Percentiles rank a stretch among this genome's conserved stretches.
These are phyloP conservation scores for Phyllosticta citrichinensis DNA, from an alignment of 2,329 filamentous ascomycete genomes.

Conservation along the genomic window DNA sequence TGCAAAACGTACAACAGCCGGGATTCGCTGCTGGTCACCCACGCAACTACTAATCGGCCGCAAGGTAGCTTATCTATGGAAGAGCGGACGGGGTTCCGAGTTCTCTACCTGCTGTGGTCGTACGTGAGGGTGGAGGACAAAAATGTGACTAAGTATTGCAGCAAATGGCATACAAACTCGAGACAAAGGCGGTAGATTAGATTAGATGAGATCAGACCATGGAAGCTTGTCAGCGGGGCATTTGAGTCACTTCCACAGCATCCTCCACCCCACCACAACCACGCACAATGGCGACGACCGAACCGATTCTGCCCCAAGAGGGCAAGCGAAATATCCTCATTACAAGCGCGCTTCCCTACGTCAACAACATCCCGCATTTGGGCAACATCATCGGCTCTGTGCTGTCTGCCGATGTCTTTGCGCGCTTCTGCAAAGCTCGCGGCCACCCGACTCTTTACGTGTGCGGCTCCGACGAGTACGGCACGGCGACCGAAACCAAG, in stretches of 20 bases:
- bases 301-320: slow-evolving; percentile 38
- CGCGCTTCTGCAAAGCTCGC: slow-evolving; percentile 65
- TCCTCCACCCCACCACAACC: background rate
- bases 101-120: no score
- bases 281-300: slow-evolving; percentile 16
- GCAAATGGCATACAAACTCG: no score
- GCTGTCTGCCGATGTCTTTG: slow-evolving; percentile 75
- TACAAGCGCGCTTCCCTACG: slow-evolving; percentile 84
- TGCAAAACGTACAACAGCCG: no score
- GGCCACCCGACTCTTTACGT: slow-evolving; percentile 73
- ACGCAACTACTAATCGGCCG: no score
- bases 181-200: no score
- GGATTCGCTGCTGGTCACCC: no score
- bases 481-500: slow-evolving; percentile 92
- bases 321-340: slow-evolving; percentile 78
- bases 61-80: no score
- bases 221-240: no score
- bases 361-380: slow-evolving; percentile 65
- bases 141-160: no score
- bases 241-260: background rate
- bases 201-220: no score
- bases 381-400: slow-evolving; percentile 85
- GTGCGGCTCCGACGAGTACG: slow-evolving; percentile 89
- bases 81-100: no score
- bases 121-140: no score